Base-by-base conservation (phyloP, 768 basidiomycete species). In the Mycena rosella region DNA sequence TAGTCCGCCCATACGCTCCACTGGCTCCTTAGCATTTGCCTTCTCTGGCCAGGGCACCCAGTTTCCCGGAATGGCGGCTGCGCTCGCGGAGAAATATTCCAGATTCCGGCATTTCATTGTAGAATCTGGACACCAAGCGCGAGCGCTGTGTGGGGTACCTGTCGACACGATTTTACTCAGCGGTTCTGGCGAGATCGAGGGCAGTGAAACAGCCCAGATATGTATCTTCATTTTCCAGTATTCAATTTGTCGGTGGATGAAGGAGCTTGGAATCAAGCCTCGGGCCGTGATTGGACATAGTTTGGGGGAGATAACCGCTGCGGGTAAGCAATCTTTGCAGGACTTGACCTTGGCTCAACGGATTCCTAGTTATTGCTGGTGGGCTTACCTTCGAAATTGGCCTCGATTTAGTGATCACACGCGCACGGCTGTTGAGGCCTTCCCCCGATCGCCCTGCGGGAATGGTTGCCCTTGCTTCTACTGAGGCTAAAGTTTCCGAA, bases 21-120 rank as follows among this genome's bases (percentile, higher is more conserved):
- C 78, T n/a, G n/a, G n/a, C n/a, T n/a, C n/a, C 27, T 72, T 80
- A 22, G 79, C 72, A 6, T 81, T n/a, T n/a, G n/a, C n/a, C n/a
- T n/a, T 81, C 73, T 78, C 80, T 22, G 80, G 80, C 5, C 80
- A 81, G 72, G 80, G 80, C 24, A 77, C 78, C 24, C 80, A 81
- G 60, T 81, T 77, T 53, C 74, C 76, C 66, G 79, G 79, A 7
- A 81, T 81, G 80, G 80, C 78, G 42, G 73, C 72, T 9, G 74
- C 76, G 48, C 73, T 80, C n/a, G 69, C 76, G 3, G 73, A 59
- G 22, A 73, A n/a, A n/a, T n/a, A n/a, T n/a, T n/a, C n/a, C n/a
- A n/a, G 74, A 30, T 80, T 74, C 58, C 65, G 76, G 5, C 73
- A 73, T 9, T 82, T 82, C 74, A 60, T n/a, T n/a, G n/a, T n/a